Evolutionary conservation across 495 filamentous ascomycete genomes (phyloP).

Genomic region (Aspergillus carlsbadensis): DNA sequence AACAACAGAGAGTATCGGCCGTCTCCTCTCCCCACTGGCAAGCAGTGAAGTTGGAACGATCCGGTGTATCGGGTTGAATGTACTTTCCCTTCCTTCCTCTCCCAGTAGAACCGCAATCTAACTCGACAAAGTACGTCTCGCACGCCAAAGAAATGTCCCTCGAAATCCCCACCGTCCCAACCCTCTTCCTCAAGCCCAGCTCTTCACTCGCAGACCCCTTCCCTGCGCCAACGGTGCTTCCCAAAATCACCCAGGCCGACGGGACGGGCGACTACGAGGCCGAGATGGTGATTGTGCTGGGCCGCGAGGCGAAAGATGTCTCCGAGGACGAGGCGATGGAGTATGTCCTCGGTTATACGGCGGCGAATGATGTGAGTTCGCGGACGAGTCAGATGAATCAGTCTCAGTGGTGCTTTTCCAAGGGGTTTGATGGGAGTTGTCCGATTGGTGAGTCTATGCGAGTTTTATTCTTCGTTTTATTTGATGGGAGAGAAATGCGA

Average conservation of each 20-base stretch:
- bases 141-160: conserved; percentile 77
- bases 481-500: too few relatives aligned
- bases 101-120: not conserved
- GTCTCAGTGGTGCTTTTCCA: conserved; percentile 77
- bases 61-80: conserved; percentile 77
- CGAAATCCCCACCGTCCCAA: conserved; percentile 68
- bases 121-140: conserved; percentile 54
- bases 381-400: conserved; percentile 78
- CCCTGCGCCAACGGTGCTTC: conserved; percentile 65
- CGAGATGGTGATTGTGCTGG: conserved; percentile 77
- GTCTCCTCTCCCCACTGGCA: conserved; percentile 55
- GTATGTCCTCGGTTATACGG: conserved; percentile 76
- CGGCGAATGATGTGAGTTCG: conserved; percentile 80
- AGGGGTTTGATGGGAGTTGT: conserved; percentile 81
- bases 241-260: conserved; percentile 54
- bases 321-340: conserved; percentile 66
- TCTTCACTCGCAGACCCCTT: conserved; percentile 69
- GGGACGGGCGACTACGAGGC: conserved; percentile 76
- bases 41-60: conserved; percentile 47
- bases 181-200: conserved; percentile 78
- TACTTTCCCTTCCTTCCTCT: conserved; percentile 19
- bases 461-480: not conserved
- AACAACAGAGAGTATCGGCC: conserved; percentile 47
- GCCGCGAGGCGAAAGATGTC: conserved; percentile 66
- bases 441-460: conserved; percentile 57